Base-by-base conservation (phyloP, 805 yeast species). In the Blastobotrys americana region DNA sequence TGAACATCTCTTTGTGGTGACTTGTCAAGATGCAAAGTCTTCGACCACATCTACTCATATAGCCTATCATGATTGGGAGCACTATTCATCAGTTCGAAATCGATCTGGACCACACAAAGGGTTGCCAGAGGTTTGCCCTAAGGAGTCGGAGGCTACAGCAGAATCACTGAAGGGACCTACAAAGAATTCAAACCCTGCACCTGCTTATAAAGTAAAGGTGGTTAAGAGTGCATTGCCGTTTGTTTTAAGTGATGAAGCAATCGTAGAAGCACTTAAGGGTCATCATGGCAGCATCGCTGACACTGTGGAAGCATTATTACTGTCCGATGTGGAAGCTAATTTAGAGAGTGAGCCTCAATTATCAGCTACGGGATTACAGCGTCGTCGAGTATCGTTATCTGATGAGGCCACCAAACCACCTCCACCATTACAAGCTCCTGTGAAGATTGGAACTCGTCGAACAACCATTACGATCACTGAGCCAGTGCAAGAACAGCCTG, bases 31-130 rank as follows among this genome's bases (percentile, higher is more conserved):
- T 15, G 48, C 44, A 5, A 37, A 37, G 19, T 37, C 23, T 20
- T 28, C 35, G 9, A 42, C 47, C 2, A 27, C 28, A 9, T 37
- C 48, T 16, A 41, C 60, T 2, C 71, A 67, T 42, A 50, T 67
- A 34, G 72, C 70, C 3, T 68, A 68, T 39, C 72, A 68, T 37
- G 55, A 64, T 1, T 68, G 72, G 72, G 72, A 68, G 45, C 72
- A 68, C 51, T 68, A 68, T 44, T 65, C 71, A 9, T 64, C 69
- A 9, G 67, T 67, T 3, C 54, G 72, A 20, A 60, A 64, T 40
- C 43, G 56, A n/a, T 54, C 50, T 13, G 70, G 70, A 1, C 70
- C 72, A 3, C 65, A 60, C 37, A 39, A 47, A 4, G 71, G 71
- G 4, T 15, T 48, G n/a, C 53, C 56, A 15, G 20, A 40, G 21